Evolutionary conservation across 257 asterid genomes (phyloP).

Genomic region (Scutellaria minor): DNA sequence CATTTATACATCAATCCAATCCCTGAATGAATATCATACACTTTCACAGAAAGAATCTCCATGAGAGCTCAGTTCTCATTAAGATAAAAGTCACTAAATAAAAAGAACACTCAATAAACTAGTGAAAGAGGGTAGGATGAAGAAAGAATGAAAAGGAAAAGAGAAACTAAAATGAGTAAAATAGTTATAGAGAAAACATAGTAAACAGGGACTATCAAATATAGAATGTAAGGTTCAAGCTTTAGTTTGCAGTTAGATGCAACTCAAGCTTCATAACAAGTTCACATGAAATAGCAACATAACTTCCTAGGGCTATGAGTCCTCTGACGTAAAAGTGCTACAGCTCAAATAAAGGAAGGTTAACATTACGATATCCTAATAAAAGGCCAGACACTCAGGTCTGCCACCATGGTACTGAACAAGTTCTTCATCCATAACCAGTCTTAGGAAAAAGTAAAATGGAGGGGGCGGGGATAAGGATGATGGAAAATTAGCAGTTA

Average conservation of each 20-base stretch:
- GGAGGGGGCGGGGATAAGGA: slow-evolving; percentile 28
- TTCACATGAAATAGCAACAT: slow-evolving; percentile 39
- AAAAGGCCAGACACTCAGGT: slow-evolving; percentile 50
- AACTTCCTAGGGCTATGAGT: slow-evolving; percentile 39
- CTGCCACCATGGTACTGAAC: slow-evolving; percentile 51
- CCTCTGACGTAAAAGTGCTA: slow-evolving; percentile 45
- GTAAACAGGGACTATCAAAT: slow-evolving; percentile 29
- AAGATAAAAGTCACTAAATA: not conserved
- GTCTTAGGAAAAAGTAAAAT: slow-evolving; percentile 33
- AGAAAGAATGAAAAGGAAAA: not conserved
- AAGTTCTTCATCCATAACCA: slow-evolving; percentile 45
- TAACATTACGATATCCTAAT: slow-evolving; percentile 57
- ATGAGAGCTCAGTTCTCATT: not conserved
- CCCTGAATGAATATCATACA: not conserved
- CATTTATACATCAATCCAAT: slow-evolving; percentile 16
- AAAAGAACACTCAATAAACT: not conserved
- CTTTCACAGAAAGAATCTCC: not conserved
- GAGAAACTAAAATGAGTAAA: not conserved
- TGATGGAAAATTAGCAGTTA: slow-evolving; percentile 33
- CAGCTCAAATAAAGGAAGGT: slow-evolving; percentile 45
- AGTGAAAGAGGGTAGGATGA: too few species aligned
- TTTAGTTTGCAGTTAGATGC: slow-evolving; percentile 31
- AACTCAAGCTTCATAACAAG: slow-evolving; percentile 38
- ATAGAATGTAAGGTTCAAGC: slow-evolving; percentile 32
- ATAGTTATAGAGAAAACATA: slow-evolving; percentile 21